phyloP scores from a whole-genome alignment of 805 yeast species.

The Ogataea pilisensis region DNA sequence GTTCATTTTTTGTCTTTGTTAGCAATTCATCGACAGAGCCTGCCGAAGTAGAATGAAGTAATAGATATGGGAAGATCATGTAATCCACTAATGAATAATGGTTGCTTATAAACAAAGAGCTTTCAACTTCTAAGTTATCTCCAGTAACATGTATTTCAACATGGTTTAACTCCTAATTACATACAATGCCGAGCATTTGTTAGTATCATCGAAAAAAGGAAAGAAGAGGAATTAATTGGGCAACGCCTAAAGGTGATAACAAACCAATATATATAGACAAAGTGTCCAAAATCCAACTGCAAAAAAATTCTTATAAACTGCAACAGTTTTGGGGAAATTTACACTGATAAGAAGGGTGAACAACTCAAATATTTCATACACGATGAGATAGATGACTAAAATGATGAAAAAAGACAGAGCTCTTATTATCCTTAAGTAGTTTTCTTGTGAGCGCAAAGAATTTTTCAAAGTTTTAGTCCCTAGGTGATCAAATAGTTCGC shows the following conservation, averaged over 20 bases:
- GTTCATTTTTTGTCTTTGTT: too few species aligned
- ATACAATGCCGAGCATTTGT: too few species aligned
- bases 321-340: slow-evolving; percentile 21
- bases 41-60: slow-evolving; percentile 19
- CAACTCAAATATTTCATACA: slow-evolving; percentile 14
- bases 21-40: slow-evolving; percentile 11
- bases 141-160: slow-evolving; percentile 40
- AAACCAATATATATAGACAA: slow-evolving; percentile 27
- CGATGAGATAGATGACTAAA: slow-evolving; percentile 14
- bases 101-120: slow-evolving; percentile 41
- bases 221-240: too few species aligned
- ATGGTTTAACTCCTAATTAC: slow-evolving; percentile 32
- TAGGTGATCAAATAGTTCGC: slow-evolving; percentile 20
- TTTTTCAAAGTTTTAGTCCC: slow-evolving; percentile 14
- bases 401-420: slow-evolving; percentile 20
- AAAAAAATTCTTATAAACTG: slow-evolving; percentile 18
- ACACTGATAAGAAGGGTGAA: slow-evolving; percentile 15
- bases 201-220: too few species aligned
- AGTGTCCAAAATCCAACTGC: slow-evolving; percentile 32
- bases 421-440: slow-evolving; percentile 15
- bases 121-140: slow-evolving; percentile 37
- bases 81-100: slow-evolving; percentile 71
- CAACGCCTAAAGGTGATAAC: slow-evolving; percentile 7
- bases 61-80: slow-evolving; percentile 44
- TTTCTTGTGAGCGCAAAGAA: slow-evolving; percentile 3